phyloP scores from a whole-genome alignment of 2,329 filamentous ascomycete genomes.

The Penicillium sp. region DNA sequence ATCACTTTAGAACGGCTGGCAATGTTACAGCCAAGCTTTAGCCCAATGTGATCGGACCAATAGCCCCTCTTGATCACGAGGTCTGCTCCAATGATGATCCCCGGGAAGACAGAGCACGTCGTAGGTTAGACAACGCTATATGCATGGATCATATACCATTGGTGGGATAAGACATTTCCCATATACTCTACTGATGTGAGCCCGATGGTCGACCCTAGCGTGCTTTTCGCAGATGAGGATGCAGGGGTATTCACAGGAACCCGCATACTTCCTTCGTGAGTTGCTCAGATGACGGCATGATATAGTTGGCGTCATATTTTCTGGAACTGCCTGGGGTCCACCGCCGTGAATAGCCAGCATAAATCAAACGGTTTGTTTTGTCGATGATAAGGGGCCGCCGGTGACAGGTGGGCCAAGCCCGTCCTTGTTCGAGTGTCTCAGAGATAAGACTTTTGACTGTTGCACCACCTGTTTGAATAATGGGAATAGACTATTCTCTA shows the following conservation, averaged over 20 bases:
- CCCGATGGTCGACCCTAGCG: neutral
- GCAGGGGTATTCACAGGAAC: constrained; percentile 5
- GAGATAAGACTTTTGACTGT: constrained; percentile 19
- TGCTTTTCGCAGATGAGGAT: neutral
- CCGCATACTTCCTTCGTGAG: neutral
- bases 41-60: constrained; percentile 19
- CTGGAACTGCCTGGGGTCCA: constrained; percentile 1
- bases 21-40: constrained; percentile 26
- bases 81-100: constrained; percentile 15
- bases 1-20: constrained; percentile 17
- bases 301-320: neutral
- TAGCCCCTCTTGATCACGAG: neutral
- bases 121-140: constrained; percentile 13
- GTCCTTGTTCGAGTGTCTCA: constrained; percentile 15
- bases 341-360: neutral
- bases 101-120: constrained; percentile 4
- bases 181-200: constrained; percentile 7
- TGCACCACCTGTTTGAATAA: neutral
- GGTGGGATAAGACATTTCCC: constrained; percentile 24
- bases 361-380: neutral
- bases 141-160: constrained; percentile 13
- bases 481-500: neutral
- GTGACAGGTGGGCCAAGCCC: constrained; percentile 14
- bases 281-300: neutral
- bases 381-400: constrained; percentile 4